Conservation (phyloP, 805 yeast genomes). For the Kodamaea fukazawae region DNA sequence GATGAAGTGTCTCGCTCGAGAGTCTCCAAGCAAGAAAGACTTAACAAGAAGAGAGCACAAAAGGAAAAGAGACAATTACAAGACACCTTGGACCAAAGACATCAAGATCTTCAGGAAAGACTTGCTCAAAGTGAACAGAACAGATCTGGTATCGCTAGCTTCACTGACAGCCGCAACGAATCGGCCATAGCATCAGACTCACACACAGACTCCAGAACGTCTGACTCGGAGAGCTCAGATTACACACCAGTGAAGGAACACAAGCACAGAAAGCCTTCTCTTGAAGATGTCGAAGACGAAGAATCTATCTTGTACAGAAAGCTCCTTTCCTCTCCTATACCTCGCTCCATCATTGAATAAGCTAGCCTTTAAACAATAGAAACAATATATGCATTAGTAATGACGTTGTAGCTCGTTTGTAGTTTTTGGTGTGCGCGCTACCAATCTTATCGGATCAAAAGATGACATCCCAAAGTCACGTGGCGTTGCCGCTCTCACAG, state of each 20-base stretch:
- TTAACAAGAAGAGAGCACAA: conserved; percentile 1
- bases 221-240: conserved; percentile 4
- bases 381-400: not conserved
- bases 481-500: too few species aligned
- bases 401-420: not conserved
- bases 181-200: not conserved
- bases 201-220: not conserved
- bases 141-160: conserved; percentile 47
- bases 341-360: conserved; percentile 9
- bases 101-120: conserved; percentile 51
- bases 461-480: too few species aligned
- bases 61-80: not conserved
- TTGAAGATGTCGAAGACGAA: conserved; percentile 34
- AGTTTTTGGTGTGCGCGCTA: not conserved
- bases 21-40: not conserved
- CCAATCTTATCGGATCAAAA: too few species aligned
- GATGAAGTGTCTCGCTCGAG: not conserved
- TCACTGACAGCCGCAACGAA: not conserved
- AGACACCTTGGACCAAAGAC: not conserved
- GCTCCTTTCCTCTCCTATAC: conserved; percentile 10
- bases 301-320: conserved; percentile 24
- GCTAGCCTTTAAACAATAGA: not conserved
- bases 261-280: conserved; percentile 12
- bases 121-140: conserved; percentile 61
- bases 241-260: conserved; percentile 4